Conservation (phyloP, 2,329 filamentous ascomycete species). For the Colletotrichum paranaense region DNA sequence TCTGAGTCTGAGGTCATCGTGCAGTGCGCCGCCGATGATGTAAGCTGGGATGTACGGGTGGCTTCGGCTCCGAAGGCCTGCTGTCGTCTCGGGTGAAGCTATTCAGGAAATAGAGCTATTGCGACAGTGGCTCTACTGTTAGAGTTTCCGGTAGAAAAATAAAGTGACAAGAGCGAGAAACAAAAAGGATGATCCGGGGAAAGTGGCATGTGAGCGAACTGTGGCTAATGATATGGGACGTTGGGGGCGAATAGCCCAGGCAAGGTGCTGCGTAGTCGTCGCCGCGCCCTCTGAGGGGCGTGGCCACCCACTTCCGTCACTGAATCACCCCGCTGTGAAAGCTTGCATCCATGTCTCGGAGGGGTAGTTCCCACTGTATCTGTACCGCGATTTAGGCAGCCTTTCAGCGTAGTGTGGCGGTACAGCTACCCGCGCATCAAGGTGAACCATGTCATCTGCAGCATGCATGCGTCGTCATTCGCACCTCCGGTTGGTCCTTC, state of each 20-base stretch:
- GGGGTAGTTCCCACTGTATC: conserved; percentile 31
- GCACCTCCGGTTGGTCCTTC: conserved; percentile 1
- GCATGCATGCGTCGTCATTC: conserved; percentile 36
- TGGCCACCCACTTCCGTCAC: conserved; percentile 18
- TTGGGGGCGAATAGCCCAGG: not conserved
- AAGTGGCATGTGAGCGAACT: conserved; percentile 28
- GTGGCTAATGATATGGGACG: conserved; percentile 31
- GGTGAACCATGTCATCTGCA: conserved; percentile 34
- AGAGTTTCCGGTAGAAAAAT: conserved; percentile 6
- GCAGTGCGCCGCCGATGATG: conserved; percentile 18
- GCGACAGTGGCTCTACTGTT: not conserved
- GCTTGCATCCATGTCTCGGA: conserved; percentile 33
- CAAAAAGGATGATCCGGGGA: not conserved
- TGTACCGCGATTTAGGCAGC: conserved; percentile 19
- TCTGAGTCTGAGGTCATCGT: conserved; percentile 36
- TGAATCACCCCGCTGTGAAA: conserved; percentile 27
- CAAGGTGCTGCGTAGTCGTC: conserved; percentile 3
- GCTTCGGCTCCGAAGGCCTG: conserved; percentile 14
- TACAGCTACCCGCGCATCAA: conserved; percentile 26
- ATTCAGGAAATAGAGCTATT: conserved; percentile 6
- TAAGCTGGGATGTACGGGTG: conserved; percentile 1
- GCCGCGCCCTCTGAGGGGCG: not conserved
- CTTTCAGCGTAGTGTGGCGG: conserved; percentile 13
- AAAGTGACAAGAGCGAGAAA: not conserved
- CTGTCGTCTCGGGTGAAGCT: conserved; percentile 14